Evolutionary conservation across 2,329 filamentous ascomycete species (phyloP).

Genomic region (Epicoccum nigrum): DNA sequence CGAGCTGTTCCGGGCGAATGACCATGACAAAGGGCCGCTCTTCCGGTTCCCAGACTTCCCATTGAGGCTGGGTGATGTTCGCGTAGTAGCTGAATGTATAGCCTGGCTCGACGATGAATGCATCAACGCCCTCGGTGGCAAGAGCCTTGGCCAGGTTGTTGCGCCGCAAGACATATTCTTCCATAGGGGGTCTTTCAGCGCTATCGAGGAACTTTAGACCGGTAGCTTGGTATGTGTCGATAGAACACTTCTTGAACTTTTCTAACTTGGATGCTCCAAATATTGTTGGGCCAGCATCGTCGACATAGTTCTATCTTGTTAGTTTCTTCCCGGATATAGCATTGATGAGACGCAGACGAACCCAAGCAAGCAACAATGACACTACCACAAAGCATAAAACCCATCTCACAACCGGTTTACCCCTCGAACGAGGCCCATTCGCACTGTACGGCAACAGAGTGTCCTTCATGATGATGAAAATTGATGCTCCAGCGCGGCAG

Average conservation of each 20-base stretch:
- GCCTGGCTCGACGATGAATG: constrained; percentile 67
- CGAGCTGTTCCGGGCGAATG: constrained; percentile 55
- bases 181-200: constrained; percentile 55
- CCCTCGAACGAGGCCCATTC: not conserved
- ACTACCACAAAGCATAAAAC: constrained; percentile 6
- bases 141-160: constrained; percentile 64
- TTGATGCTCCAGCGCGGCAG: not conserved
- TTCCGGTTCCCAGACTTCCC: constrained; percentile 70
- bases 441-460: not conserved
- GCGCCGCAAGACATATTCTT: constrained; percentile 62
- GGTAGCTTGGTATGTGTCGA: constrained; percentile 56
- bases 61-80: constrained; percentile 65
- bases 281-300: not conserved
- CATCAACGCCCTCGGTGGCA: constrained; percentile 58
- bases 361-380: constrained; percentile 7
- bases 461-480: constrained; percentile 6
- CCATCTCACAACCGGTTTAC: not conserved
- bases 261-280: constrained; percentile 13
- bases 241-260: constrained; percentile 58
- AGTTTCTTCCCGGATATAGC: not conserved
- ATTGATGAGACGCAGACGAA: not conserved
- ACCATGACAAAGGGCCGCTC: constrained; percentile 69
- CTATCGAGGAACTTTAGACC: constrained; percentile 59
- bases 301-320: constrained; percentile 3
- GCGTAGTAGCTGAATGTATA: constrained; percentile 70